phyloP scores from a whole-genome alignment of 306 rosid species.

The Luffa acutangula region DNA sequence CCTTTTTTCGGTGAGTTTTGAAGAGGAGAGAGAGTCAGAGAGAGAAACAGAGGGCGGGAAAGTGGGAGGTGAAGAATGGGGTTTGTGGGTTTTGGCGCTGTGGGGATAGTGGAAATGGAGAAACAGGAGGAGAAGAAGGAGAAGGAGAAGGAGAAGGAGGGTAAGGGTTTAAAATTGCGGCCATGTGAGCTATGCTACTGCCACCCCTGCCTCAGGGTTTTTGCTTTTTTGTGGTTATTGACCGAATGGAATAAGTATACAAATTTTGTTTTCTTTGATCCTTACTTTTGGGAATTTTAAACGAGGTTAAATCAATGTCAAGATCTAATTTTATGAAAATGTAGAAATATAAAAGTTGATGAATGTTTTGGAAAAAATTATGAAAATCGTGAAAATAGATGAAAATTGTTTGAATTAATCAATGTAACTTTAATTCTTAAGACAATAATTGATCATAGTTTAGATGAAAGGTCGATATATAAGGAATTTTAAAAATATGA shows the following conservation, averaged over 20 bases:
- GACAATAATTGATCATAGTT: no score
- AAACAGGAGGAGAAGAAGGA: neutral
- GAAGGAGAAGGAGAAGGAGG: neutral
- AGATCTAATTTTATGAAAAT: no score
- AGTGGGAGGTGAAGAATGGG: neutral
- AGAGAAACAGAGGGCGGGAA: neutral
- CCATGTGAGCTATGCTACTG: neutral
- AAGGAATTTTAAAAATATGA: no score
- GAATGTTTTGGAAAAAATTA: no score
- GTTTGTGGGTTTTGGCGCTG: neutral
- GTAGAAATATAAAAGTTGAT: no score
- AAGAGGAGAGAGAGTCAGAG: neutral
- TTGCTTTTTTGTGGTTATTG: neutral
- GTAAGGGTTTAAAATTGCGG: slow-evolving; percentile 8
- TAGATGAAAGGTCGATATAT: no score
- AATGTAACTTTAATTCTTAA: no score
- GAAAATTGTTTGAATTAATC: no score
- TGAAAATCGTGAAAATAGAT: no score
- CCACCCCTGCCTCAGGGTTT: neutral
- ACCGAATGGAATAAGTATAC: neutral
- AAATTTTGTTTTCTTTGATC: no score
- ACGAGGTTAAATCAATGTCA: no score
- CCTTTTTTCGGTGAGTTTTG: neutral
- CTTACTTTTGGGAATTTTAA: no score
- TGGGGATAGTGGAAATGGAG: neutral